Percentiles rank a stretch among this genome's conserved stretches.
These are phyloP conservation scores for Apiotrichum montevideense DNA, from an alignment of 1,284 basidiomycete genomes.

Conservation along the genomic window DNA sequence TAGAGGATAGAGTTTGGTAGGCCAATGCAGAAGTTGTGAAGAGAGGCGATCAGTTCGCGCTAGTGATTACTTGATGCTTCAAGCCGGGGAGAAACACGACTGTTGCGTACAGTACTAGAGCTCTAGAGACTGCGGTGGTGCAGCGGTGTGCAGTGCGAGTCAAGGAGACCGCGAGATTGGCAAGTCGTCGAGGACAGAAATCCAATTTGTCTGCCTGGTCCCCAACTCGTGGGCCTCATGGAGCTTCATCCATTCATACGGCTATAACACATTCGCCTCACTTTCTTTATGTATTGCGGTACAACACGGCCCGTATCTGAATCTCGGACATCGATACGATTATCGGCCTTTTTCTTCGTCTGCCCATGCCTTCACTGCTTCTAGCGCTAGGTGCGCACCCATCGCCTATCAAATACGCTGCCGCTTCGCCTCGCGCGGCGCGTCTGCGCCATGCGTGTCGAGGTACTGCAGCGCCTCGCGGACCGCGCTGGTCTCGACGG, in stretches of 20 bases:
- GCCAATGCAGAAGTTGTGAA: too few relatives aligned
- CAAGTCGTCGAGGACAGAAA: too few relatives aligned
- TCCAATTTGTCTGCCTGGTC: too few relatives aligned
- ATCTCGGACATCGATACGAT: not conserved
- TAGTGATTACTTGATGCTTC: too few relatives aligned
- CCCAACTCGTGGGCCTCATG: too few relatives aligned
- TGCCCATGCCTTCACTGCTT: not conserved
- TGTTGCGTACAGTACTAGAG: too few relatives aligned
- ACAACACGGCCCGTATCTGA: not conserved
- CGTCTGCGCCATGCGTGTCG: conserved; percentile 47
- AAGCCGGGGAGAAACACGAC: too few relatives aligned
- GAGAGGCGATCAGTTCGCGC: too few relatives aligned
- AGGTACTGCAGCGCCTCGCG: conserved; percentile 69
- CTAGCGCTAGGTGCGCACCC: not conserved
- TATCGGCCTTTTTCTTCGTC: not conserved
- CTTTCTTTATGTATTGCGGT: not conserved
- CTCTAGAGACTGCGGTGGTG: too few relatives aligned
- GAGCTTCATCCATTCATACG: too few relatives aligned
- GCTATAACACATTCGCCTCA: not conserved
- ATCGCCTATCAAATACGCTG: not conserved
- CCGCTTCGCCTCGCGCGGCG: conserved; percentile 2
- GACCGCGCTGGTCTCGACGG: conserved; percentile 71
- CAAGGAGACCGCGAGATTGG: too few relatives aligned
- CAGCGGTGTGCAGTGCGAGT: too few relatives aligned
- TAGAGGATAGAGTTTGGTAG: not conserved